Percentiles rank a stretch among this genome's conserved stretches.
Evolutionary conservation across 2,329 filamentous ascomycete species (phyloP).

Genomic region (Penicillium expansum): DNA sequence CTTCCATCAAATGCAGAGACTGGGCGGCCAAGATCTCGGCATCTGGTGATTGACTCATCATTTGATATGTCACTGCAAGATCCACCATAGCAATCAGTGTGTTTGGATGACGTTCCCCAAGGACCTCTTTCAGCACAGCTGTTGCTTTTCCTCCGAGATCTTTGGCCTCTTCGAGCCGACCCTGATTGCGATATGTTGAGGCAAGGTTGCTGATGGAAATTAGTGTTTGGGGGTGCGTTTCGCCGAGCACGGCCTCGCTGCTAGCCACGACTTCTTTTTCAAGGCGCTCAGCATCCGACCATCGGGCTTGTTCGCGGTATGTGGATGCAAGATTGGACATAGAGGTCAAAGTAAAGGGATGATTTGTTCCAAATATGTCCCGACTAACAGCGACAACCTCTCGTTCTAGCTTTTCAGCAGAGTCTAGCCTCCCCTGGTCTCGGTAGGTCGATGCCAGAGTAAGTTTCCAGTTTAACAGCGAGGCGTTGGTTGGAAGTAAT

Average conservation of each 20-base stretch:
- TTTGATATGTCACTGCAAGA: slow-evolving; percentile 12
- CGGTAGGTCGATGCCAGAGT: slow-evolving; percentile 13
- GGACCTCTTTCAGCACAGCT: slow-evolving; percentile 2
- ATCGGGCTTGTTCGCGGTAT: slow-evolving; percentile 12
- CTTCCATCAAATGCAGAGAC: slow-evolving; percentile 9
- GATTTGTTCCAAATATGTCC: slow-evolving; percentile 1
- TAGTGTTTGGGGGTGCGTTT: slow-evolving; percentile 16
- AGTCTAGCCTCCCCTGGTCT: slow-evolving; percentile 8
- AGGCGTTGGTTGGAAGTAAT: neutral
- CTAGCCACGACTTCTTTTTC: slow-evolving; percentile 11
- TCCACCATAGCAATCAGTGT: slow-evolving; percentile 10
- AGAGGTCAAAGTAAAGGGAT: slow-evolving; percentile 11
- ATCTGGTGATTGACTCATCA: neutral
- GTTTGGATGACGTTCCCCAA: slow-evolving; percentile 11
- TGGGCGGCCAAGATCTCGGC: neutral
- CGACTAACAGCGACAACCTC: slow-evolving; percentile 8
- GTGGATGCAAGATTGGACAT: slow-evolving; percentile 18
- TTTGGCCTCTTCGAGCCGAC: slow-evolving; percentile 13
- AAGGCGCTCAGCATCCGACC: slow-evolving; percentile 13
- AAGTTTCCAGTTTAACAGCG: slow-evolving; percentile 13
- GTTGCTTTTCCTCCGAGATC: slow-evolving; percentile 10
- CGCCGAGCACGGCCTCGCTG: slow-evolving; percentile 8
- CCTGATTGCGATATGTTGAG: slow-evolving; percentile 12
- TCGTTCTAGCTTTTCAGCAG: slow-evolving; percentile 8
- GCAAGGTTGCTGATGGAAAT: slow-evolving; percentile 19